Conservation (phyloP, 163 green algal genomes). For the Chlamydomonas reinhardtii region DNA sequence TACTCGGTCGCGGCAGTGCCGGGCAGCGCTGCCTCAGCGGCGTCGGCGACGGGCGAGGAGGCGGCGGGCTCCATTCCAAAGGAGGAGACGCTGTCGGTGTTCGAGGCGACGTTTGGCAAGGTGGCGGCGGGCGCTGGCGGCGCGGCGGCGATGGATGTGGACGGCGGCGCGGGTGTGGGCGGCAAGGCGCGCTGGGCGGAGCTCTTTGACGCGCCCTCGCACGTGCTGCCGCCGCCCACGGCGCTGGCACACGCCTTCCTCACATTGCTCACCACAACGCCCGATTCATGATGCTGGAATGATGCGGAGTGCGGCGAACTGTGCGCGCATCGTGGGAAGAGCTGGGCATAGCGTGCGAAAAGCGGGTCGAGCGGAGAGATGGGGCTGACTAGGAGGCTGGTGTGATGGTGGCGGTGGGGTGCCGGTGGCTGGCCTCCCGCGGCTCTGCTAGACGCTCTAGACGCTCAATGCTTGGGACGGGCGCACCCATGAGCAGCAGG, state of each 20-base stretch:
- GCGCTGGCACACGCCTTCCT: slow-evolving; percentile 73
- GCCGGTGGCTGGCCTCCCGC: too few relatives aligned
- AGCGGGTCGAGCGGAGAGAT: too few relatives aligned
- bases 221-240: slow-evolving; percentile 74
- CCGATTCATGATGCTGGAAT: not conserved
- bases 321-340: too few relatives aligned
- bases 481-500: too few relatives aligned
- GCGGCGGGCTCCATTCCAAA: not conserved
- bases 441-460: too few relatives aligned
- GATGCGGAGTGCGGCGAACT: too few relatives aligned
- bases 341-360: too few relatives aligned
- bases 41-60: not conserved
- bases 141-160: slow-evolving; percentile 1
- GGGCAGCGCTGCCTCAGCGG: not conserved
- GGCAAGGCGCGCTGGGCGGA: slow-evolving; percentile 40
- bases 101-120: slow-evolving; percentile 53
- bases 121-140: not conserved
- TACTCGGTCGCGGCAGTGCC: slow-evolving; percentile 50
- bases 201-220: slow-evolving; percentile 82
- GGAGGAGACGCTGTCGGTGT: slow-evolving; percentile 10
- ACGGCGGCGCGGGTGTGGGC: slow-evolving; percentile 29
- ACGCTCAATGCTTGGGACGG: too few relatives aligned
- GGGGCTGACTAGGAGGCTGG: too few relatives aligned
- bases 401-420: too few relatives aligned
- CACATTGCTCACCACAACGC: slow-evolving; percentile 56